Percentiles rank a stretch among this genome's conserved stretches.
These are phyloP conservation scores for Sequoia sempervirens DNA, from an alignment of 75 land plant genomes.

Conservation along the genomic window DNA sequence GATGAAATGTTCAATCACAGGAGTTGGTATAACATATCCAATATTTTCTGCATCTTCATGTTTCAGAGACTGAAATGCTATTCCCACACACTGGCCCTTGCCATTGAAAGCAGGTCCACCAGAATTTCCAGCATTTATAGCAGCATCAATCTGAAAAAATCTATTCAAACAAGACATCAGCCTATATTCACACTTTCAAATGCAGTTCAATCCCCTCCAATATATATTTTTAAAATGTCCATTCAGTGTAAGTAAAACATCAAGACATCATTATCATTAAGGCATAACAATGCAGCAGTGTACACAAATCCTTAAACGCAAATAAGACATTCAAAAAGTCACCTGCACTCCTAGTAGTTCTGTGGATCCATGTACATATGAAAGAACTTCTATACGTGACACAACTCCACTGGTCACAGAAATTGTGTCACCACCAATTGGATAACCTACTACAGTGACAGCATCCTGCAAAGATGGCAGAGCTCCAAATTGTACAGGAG, in stretches of 20 bases:
- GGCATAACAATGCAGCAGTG: too few species aligned
- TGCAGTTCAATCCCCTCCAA: neutral
- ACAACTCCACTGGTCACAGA: slow-evolving; percentile 99
- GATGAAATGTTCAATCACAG: slow-evolving; percentile 86
- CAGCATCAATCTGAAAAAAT: slow-evolving; percentile 88
- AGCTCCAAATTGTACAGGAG: slow-evolving; percentile 87
- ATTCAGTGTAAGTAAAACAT: neutral
- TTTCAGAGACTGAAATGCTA: slow-evolving; percentile 97
- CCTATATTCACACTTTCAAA: neutral
- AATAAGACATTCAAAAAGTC: neutral
- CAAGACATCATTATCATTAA: neutral
- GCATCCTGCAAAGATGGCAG: slow-evolving; percentile 95
- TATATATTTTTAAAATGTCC: neutral
- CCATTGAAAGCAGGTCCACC: slow-evolving; percentile 98
- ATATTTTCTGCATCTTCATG: slow-evolving; percentile 98
- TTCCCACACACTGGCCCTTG: slow-evolving; percentile 94
- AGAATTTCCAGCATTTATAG: slow-evolving; percentile 96
- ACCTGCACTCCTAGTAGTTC: slow-evolving; percentile 97
- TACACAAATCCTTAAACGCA: neutral
- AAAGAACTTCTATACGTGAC: slow-evolving; percentile 91
- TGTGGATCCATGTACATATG: slow-evolving; percentile 99
- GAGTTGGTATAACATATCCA: slow-evolving; percentile 99
- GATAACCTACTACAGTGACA: slow-evolving; percentile 95
- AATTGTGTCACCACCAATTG: slow-evolving; percentile 96
- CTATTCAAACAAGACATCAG: neutral